These are phyloP conservation scores for Chrysoporthe cubensis DNA, from an alignment of 2,329 filamentous ascomycete genomes.

Conservation along the genomic window DNA sequence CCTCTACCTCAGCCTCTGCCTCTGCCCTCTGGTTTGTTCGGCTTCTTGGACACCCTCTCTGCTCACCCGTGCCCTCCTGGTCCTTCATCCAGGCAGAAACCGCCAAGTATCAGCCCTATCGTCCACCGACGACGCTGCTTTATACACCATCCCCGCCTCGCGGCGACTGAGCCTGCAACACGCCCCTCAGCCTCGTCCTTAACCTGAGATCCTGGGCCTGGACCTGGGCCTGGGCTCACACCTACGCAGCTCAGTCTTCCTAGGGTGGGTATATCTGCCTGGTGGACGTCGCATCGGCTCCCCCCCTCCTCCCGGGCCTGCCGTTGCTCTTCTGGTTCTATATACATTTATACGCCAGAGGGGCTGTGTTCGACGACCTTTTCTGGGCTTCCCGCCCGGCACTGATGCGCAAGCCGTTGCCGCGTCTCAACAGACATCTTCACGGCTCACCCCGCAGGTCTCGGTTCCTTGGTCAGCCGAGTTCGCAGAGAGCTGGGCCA, in stretches of 20 bases:
- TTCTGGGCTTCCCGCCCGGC: neutral
- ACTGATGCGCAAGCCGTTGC: neutral
- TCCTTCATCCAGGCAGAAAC: neutral
- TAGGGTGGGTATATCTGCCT: conserved; percentile 8
- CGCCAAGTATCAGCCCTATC: neutral
- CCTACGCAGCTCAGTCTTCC: neutral
- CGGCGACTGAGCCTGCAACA: neutral
- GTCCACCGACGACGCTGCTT: neutral
- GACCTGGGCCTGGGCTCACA: neutral
- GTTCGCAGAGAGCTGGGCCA: neutral
- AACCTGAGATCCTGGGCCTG: neutral
- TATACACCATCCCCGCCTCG: neutral
- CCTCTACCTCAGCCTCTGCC: neutral
- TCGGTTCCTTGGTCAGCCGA: neutral
- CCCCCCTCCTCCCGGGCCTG: neutral
- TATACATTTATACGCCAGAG: neutral
- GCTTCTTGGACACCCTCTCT: no score
- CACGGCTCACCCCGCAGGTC: neutral
- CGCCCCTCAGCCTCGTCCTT: neutral
- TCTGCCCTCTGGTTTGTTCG: neutral
- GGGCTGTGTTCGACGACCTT: neutral
- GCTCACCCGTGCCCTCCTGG: neutral
- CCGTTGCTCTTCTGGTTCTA: neutral
- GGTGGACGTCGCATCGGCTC: neutral
- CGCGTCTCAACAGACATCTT: neutral